These are phyloP conservation scores for Naumovozyma castellii DNA, from an alignment of 805 yeast genomes.

Conservation along the genomic window DNA sequence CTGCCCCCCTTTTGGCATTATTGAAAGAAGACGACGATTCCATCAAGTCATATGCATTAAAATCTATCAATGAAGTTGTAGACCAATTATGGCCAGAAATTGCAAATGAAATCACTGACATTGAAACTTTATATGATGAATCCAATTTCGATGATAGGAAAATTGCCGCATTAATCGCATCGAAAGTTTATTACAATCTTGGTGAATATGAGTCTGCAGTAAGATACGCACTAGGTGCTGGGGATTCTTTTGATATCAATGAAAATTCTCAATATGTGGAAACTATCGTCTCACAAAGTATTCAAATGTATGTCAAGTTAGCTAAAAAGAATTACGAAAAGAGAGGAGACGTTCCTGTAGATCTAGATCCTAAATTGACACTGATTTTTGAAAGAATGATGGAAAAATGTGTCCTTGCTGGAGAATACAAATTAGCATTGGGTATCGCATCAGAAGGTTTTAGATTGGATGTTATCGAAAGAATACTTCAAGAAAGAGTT, in stretches of 20 bases:
- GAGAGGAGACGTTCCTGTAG: slow-evolving; percentile 17
- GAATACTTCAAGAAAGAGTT: slow-evolving; percentile 38
- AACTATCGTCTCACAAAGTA: slow-evolving; percentile 88
- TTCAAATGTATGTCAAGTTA: slow-evolving; percentile 64
- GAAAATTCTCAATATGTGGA: slow-evolving; percentile 81
- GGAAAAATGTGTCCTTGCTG: slow-evolving; percentile 58
- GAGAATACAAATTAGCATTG: slow-evolving; percentile 70
- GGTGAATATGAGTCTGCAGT: slow-evolving; percentile 92
- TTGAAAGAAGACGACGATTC: slow-evolving; percentile 70
- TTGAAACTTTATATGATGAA: slow-evolving; percentile 89
- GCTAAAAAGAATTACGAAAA: slow-evolving; percentile 41
- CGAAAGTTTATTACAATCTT: slow-evolving; percentile 82
- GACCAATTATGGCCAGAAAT: slow-evolving; percentile 97
- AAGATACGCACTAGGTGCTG: slow-evolving; percentile 79
- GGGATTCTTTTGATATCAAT: slow-evolving; percentile 58
- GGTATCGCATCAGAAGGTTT: slow-evolving; percentile 87
- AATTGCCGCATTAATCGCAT: slow-evolving; percentile 84
- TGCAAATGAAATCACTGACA: slow-evolving; percentile 77
- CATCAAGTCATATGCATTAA: slow-evolving; percentile 75
- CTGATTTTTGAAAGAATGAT: slow-evolving; percentile 81
- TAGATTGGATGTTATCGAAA: slow-evolving; percentile 70
- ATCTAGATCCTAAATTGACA: slow-evolving; percentile 53
- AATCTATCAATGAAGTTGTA: slow-evolving; percentile 69
- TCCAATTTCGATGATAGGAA: slow-evolving; percentile 61
- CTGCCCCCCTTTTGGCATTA: slow-evolving; percentile 86